Evolutionary conservation across 306 rosid genomes (phyloP), one percentile per base, ranked within the genome.

Genomic region (Glycine soja): DNA sequence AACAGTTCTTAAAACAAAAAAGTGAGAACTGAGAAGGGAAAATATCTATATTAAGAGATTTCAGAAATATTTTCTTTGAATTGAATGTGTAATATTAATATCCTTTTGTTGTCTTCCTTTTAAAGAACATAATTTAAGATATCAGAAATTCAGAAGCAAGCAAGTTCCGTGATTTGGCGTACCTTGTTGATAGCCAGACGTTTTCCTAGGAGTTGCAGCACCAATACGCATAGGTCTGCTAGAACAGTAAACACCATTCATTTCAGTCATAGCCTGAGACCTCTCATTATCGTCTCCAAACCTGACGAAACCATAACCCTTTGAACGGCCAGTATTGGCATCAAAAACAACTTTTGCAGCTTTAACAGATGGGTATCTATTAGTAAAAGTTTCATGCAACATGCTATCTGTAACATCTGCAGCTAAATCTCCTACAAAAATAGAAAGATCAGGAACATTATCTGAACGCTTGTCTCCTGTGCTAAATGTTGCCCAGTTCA

Each of bases 221-320:
- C 97, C 98, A 56, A 94, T 88, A 38, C 98, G 94, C 98, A 94
- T 94, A 34, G 97, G 90, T 87, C 98, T 90, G 86, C 94, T 94
- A 11, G 98, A 92, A 84, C 98, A 94, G 88, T 86, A 90, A 40
- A 86, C 79, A 63, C 98, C 98, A 63, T 90, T 88, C 98, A 94
- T 94, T 84, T 94, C 97, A 75, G 87, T 81, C 94, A 94, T 85
- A 68, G 98, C 97, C 69, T 88, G 91, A 8, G 94, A 85, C 85
- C 97, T 87, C 82, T 94, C 98, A 63, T 62, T 89, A 72, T 94
- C 98, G 68, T 94, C 97, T 67, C 93, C 98, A 82, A 94, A 94
- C 92, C 98, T 89, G 82, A 94, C 98, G 88, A 94, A 94, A 77
- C 98, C 98, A 59, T 94, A 94, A 59, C 98, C 98, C 92, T 94